Evolutionary conservation across 495 filamentous ascomycete genomes (phyloP).

Genomic region (Lasiosphaeria hispida): DNA sequence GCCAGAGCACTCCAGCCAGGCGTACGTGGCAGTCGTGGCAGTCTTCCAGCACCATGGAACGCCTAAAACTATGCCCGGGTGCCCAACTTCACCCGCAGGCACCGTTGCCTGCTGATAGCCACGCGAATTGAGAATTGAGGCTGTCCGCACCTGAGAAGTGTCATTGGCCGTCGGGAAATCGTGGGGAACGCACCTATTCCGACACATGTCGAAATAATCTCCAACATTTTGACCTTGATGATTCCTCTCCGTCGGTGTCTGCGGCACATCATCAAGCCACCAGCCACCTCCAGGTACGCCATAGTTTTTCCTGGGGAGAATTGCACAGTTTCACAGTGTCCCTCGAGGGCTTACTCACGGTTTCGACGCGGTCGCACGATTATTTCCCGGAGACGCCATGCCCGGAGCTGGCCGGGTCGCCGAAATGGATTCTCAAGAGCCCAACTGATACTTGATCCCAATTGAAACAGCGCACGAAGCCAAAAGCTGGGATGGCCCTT

Average conservation of each 20-base stretch:
- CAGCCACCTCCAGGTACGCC: slow-evolving; percentile 6
- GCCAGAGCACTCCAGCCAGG: slow-evolving; percentile 10
- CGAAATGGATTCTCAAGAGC: not conserved
- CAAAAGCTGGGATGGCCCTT: slow-evolving; percentile 9
- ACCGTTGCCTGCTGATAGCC: slow-evolving; percentile 10
- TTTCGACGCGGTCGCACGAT: not conserved
- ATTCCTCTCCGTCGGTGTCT: not conserved
- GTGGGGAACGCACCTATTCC: slow-evolving; percentile 16
- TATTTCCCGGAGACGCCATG: not conserved
- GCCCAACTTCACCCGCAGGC: slow-evolving; percentile 27
- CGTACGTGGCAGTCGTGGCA: slow-evolving; percentile 24
- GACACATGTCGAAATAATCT: slow-evolving; percentile 6
- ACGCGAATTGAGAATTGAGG: slow-evolving; percentile 18
- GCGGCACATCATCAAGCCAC: slow-evolving; percentile 10
- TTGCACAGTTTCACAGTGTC: not conserved
- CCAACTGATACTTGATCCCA: slow-evolving; percentile 17
- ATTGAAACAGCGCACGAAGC: slow-evolving; percentile 15
- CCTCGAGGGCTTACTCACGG: not conserved
- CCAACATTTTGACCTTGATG: too few relatives aligned
- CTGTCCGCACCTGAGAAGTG: not conserved
- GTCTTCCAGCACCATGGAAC: slow-evolving; percentile 3
- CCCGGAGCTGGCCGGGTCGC: not conserved
- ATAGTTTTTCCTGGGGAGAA: not conserved
- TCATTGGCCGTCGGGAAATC: slow-evolving; percentile 14
- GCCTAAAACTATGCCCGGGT: slow-evolving; percentile 24